Evolutionary conservation across 257 asterid species (phyloP).

Genomic region (Handroanthus guayacan): DNA sequence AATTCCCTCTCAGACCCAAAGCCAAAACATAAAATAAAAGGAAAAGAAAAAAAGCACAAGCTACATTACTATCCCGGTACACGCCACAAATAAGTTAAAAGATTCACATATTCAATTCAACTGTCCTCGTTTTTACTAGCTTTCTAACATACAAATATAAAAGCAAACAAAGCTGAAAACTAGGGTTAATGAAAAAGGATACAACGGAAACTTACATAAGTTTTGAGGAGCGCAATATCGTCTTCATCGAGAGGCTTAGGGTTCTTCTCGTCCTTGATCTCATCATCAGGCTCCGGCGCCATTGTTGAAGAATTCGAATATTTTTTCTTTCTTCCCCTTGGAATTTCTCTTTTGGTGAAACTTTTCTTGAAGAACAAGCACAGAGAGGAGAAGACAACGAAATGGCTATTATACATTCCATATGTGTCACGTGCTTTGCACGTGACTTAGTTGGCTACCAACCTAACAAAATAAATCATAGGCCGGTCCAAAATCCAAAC

Average conservation of each 20-base stretch:
- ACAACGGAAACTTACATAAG: conserved; percentile 53
- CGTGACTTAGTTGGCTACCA: conserved; percentile 13
- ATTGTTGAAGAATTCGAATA: conserved; percentile 26
- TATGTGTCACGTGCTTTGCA: background rate
- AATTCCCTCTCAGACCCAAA: conserved; percentile 1
- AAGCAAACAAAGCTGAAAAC: background rate
- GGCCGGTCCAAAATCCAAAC: background rate
- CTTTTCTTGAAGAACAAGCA: conserved; percentile 42
- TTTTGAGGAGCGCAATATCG: conserved; percentile 90
- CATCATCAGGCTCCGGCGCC: conserved; percentile 73
- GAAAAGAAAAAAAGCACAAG: conserved; percentile 8
- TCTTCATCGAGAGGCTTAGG: conserved; percentile 91
- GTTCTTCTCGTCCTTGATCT: conserved; percentile 94
- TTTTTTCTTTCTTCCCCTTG: background rate
- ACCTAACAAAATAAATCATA: background rate
- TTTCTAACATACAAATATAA: background rate
- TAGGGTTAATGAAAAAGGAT: conserved; percentile 45
- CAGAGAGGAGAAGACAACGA: background rate
- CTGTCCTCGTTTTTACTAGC: too few species aligned
- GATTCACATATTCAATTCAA: conserved; percentile 14
- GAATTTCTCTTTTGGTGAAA: background rate
- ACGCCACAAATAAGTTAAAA: background rate
- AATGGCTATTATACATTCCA: background rate
- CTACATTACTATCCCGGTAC: conserved; percentile 6
- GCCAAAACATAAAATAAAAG: background rate